Conservation (phyloP, 257 asterid genomes). For the Verbascum thapsus region DNA sequence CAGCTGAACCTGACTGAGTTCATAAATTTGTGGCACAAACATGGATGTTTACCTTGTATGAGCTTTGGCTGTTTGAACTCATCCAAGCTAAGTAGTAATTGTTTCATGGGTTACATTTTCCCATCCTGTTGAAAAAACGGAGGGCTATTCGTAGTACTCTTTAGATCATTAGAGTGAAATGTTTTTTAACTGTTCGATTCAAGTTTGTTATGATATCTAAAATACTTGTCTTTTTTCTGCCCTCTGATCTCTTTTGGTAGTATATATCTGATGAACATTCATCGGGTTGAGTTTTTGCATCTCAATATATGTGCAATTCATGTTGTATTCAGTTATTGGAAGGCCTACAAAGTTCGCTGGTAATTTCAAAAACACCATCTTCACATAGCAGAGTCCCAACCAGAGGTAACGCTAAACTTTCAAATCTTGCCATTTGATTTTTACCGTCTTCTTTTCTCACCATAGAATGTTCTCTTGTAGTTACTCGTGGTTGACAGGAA, state of each 20-base stretch:
- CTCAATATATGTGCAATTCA: slow-evolving; percentile 16
- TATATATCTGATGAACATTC: too few relatives aligned
- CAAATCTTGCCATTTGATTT: neutral
- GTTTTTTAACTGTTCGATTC: neutral
- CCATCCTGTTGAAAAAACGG: too few relatives aligned
- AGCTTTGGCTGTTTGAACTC: too few relatives aligned
- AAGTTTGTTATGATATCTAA: neutral
- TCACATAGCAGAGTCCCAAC: slow-evolving; percentile 60
- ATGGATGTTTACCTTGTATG: too few relatives aligned
- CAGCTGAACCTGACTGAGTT: too few relatives aligned
- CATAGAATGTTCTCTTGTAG: slow-evolving; percentile 30
- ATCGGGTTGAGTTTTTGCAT: neutral
- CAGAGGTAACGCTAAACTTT: slow-evolving; percentile 45
- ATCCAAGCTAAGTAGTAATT: too few relatives aligned
- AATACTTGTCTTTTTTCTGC: too few relatives aligned
- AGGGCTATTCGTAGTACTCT: too few relatives aligned
- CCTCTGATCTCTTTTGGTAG: neutral
- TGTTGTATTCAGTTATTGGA: slow-evolving; percentile 72
- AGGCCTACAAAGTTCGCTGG: slow-evolving; percentile 86
- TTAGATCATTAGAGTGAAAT: too few relatives aligned
- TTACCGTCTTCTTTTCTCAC: neutral
- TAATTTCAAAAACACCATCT: slow-evolving; percentile 65
- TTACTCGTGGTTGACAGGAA: slow-evolving; percentile 31
- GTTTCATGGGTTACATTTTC: too few relatives aligned
- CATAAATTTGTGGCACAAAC: too few relatives aligned